Conservation (phyloP, 768 basidiomycete species). For the Leccinum barrowsii region DNA sequence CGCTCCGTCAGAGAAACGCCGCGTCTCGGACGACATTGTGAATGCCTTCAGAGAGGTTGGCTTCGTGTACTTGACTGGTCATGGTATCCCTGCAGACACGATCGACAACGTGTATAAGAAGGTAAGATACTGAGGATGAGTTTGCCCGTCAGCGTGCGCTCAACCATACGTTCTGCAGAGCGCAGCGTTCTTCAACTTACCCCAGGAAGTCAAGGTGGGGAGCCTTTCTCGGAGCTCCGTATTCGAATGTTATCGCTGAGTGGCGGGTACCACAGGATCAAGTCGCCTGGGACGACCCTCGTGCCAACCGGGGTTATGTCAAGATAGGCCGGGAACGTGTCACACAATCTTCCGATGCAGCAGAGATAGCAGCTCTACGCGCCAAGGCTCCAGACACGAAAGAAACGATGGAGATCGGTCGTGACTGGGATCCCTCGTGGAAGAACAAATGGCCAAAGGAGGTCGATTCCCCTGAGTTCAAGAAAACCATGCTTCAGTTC, state of each 20-base stretch:
- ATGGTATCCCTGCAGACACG: constrained; percentile 60
- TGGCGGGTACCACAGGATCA: constrained; percentile 37
- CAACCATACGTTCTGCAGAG: constrained; percentile 46
- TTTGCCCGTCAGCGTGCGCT: neutral
- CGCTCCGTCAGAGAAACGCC: constrained; percentile 53
- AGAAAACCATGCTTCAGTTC: constrained; percentile 70
- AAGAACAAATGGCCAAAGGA: constrained; percentile 80
- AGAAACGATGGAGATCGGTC: constrained; percentile 87
- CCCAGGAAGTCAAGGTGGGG: constrained; percentile 56
- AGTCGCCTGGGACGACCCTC: constrained; percentile 82
- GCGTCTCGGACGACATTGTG: constrained; percentile 64
- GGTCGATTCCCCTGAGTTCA: constrained; percentile 60
- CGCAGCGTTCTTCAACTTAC: constrained; percentile 68
- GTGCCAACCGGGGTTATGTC: constrained; percentile 84
- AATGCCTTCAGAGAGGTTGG: constrained; percentile 77
- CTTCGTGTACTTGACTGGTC: constrained; percentile 73
- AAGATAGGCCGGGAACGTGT: constrained; percentile 78
- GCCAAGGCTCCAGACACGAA: constrained; percentile 75
- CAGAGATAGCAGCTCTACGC: constrained; percentile 73
- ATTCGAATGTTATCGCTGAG: neutral
- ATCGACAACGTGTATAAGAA: constrained; percentile 62
- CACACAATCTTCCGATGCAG: constrained; percentile 64
- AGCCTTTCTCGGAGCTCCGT: too few relatives aligned
- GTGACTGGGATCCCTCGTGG: constrained; percentile 76
- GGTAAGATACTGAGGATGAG: constrained; percentile 37